Base-by-base conservation (phyloP, 139 green algal species). In the Pleodorina starrii region DNA sequence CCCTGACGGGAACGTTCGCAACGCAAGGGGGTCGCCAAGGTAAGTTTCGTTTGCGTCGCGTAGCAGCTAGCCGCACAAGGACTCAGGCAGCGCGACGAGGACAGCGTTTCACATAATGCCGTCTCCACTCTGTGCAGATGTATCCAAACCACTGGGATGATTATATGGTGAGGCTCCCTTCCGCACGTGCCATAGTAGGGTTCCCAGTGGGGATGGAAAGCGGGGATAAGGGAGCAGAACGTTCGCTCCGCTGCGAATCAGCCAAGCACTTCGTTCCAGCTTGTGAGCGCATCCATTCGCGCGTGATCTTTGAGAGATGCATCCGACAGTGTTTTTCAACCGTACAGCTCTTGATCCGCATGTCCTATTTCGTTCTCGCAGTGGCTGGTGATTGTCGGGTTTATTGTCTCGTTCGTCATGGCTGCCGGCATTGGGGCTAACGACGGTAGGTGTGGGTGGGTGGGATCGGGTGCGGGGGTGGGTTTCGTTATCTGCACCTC, bases 81-180 rank as follows among this genome's bases (percentile, higher is more conserved):
- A n/a, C n/a, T n/a, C n/a, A n/a, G n/a, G n/a, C n/a, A n/a, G n/a
- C n/a, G n/a, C n/a, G n/a, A n/a, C n/a, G n/a, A n/a, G n/a, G n/a
- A n/a, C n/a, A n/a, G n/a, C n/a, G n/a, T n/a, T n/a, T n/a, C n/a
- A n/a, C n/a, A n/a, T n/a, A n/a, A n/a, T n/a, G n/a, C n/a, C n/a
- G n/a, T n/a, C n/a, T n/a, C n/a, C n/a, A n/a, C n/a, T n/a, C n/a
- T n/a, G n/a, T 40, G 72, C 50, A 84, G 76, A 84, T 84, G 76
- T 69, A 69, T 84, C 76, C 76, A 12, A 17, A 84, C 6, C 50
- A 50, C 35, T 84, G 76, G 76, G 50, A 69, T 51, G 75, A 83
- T 29, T 83, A 83, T 43, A 83, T 83, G 75, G 75, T 83, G 35
- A n/a, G n/a, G n/a, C n/a, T n/a, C n/a, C n/a, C n/a, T n/a, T n/a